A percentile compares a stretch with the other conserved stretches of the same genome.
Conservation (phyloP, 2,329 filamentous ascomycete species). For the Hymenoscyphus fraxineus region DNA sequence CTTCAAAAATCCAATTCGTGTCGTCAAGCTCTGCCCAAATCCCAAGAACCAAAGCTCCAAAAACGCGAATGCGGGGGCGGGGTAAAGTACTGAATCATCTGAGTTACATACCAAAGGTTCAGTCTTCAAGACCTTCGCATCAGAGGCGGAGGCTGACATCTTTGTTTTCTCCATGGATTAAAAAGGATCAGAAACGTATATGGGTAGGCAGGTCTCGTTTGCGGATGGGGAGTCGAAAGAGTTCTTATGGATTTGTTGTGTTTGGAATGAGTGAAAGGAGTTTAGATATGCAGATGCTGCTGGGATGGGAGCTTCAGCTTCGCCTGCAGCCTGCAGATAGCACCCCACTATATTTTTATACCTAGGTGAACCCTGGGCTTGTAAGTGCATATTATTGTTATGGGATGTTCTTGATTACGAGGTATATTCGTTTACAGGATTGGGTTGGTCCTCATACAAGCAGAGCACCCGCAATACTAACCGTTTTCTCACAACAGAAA, state of each 20-base stretch:
- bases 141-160: slow-evolving; percentile 11
- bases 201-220: no score
- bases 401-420: no score
- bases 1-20: background rate
- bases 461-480: no score
- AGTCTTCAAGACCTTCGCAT: slow-evolving; percentile 15
- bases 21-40: background rate
- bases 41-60: background rate
- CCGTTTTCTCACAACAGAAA: no score
- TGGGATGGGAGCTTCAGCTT: no score
- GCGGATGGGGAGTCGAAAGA: background rate
- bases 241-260: background rate
- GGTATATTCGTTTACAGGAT: no score
- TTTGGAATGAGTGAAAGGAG: background rate
- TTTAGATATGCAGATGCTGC: background rate
- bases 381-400: no score
- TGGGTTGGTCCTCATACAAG: no score
- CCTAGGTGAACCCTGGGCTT: no score
- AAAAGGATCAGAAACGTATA: background rate
- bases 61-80: background rate
- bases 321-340: no score
- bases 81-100: background rate
- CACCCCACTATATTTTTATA: no score
- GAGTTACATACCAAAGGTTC: slow-evolving; percentile 8
- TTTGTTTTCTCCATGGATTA: background rate